These are phyloP conservation scores for Chrysoporthe deuterocubensis DNA, from an alignment of 2,329 filamentous ascomycete species.

Conservation along the genomic window DNA sequence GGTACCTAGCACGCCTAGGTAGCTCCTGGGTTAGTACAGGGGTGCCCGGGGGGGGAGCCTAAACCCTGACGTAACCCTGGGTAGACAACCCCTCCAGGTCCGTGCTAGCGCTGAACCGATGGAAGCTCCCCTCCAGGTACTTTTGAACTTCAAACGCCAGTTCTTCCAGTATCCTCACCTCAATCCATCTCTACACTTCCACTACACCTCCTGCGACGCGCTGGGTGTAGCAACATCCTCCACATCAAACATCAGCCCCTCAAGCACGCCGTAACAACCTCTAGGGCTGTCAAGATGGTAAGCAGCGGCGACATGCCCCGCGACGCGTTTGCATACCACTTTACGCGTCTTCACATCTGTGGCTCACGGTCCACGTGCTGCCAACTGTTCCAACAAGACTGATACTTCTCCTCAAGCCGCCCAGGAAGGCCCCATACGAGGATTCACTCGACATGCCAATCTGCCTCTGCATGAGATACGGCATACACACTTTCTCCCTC, in stretches of 20 bases:
- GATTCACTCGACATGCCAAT: constrained; percentile 50
- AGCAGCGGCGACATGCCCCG: not conserved
- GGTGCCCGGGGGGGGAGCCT: too few species aligned
- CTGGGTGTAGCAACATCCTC: not conserved
- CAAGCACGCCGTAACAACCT: not conserved
- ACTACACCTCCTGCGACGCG: not conserved
- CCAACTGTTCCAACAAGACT: not conserved
- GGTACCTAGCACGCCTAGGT: too few species aligned
- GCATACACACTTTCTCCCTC: constrained; percentile 71
- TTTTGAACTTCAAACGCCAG: too few species aligned
- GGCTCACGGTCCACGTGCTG: not conserved
- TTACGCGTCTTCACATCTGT: constrained; percentile 7
- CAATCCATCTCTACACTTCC: not conserved
- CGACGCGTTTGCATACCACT: not conserved
- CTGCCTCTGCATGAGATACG: constrained; percentile 74
- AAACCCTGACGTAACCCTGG: constrained; percentile 9
- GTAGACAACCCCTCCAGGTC: not conserved
- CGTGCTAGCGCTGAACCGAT: not conserved
- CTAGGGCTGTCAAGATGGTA: constrained; percentile 30
- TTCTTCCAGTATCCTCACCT: not conserved
- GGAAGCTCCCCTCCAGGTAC: not conserved
- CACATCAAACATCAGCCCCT: too few species aligned
- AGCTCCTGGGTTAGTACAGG: not conserved
- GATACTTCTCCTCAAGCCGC: constrained; percentile 19
- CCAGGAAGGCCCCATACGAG: constrained; percentile 31